Conservation (phyloP, 257 asterid genomes). For the Fraxinus anomala region DNA sequence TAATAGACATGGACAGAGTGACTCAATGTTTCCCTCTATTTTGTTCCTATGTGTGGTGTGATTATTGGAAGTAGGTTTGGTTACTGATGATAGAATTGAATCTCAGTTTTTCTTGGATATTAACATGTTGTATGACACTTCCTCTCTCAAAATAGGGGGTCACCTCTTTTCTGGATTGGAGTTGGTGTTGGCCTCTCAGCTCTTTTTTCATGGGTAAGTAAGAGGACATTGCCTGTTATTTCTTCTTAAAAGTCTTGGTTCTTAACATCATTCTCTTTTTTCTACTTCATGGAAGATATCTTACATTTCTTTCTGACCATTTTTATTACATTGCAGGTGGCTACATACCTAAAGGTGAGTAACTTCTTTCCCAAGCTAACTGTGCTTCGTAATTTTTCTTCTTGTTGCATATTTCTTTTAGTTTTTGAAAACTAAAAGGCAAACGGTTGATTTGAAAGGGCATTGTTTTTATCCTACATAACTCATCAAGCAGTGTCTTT, state of each 20-base stretch:
- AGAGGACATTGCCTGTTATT: constrained; percentile 15
- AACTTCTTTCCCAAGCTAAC: constrained; percentile 23
- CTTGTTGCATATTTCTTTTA: background rate
- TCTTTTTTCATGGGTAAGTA: constrained; percentile 83
- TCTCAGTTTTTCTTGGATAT: background rate
- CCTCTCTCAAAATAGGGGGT: constrained; percentile 55
- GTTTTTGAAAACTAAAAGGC: background rate
- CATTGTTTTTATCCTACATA: background rate
- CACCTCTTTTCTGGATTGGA: constrained; percentile 97
- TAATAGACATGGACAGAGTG: background rate
- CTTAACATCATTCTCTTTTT: background rate
- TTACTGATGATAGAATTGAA: background rate
- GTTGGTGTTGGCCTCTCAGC: constrained; percentile 95
- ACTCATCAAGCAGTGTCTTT: background rate
- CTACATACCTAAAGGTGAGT: constrained; percentile 77
- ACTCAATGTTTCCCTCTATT: background rate
- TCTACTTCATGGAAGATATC: constrained; percentile 17
- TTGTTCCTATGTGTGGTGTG: constrained; percentile 21
- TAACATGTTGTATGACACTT: constrained; percentile 19
- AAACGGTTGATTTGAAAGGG: background rate
- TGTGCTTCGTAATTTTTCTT: background rate
- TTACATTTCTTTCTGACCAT: constrained; percentile 25
- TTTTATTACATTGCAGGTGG: constrained; percentile 57
- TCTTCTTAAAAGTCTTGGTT: constrained; percentile 1
- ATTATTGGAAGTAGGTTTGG: background rate